Evolutionary conservation across 2,329 filamentous ascomycete genomes (phyloP), one percentile per base, ranked within the genome.

Genomic region (Chrysoporthe austroafricana): DNA sequence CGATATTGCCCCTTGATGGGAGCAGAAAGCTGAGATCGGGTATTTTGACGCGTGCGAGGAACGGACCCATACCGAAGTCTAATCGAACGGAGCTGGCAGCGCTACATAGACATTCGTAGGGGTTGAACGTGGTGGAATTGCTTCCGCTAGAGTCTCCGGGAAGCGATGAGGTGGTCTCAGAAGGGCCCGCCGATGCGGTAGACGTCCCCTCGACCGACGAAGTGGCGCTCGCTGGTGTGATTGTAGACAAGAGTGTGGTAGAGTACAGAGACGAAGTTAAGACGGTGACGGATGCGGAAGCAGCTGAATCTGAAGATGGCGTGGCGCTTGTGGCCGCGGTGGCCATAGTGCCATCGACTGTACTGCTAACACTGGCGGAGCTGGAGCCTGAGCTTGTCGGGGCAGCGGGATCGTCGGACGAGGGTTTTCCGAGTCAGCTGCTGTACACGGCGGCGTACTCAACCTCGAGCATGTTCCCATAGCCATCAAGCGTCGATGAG

Each of bases 371-470:
- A 39, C 21, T 48, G 56, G n/a, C 26, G 9, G 63, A 64, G 43
- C 48, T 63, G 7, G 54, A 39, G 54, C 54, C 54, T 9, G 62
- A 4, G 26, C 54, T 52, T 52, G 54, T 34, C 43, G 58, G 43
- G 18, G 63, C 14, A 65, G 63, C 56, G 44, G 54, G 21, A 60
- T 54, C 63, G 63, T 52, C 63, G 63, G 54, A n/a, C 54, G 54
- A 60, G 63, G 63, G 46, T 56, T 52, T 50, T 59, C 56, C 63
- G 63, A 60, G 63, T 66, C 66, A 70, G 39, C 60, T 67, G 43
- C 61, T 62, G 57, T 76, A 76, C 60, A 73, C 73, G 2, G 73
- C 74, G 13, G 75, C 73, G 63, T 75, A 76, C 16, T 71, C 69
- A 14, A 73, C 72, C 71, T 76, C 74, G 70, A 76, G 70, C 72